Percentiles rank a stretch among this genome's conserved stretches.
These are phyloP conservation scores for Aureobasidium sp. DNA, from an alignment of 2,329 filamentous ascomycete genomes.

Conservation along the genomic window DNA sequence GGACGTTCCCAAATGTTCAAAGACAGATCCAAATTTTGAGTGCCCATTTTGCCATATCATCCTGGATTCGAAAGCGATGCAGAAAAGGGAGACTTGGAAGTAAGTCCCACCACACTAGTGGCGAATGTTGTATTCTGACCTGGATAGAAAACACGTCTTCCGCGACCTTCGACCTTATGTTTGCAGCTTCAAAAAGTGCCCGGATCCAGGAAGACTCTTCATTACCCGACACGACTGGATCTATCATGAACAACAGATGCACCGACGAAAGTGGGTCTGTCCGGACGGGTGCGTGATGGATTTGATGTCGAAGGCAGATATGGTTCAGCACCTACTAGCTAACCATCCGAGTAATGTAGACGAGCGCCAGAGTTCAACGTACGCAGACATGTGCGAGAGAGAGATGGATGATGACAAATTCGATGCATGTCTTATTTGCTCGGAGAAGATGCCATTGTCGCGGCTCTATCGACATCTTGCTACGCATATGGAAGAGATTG, in stretches of 20 bases:
- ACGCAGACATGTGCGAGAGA: not conserved
- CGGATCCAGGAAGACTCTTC: not conserved
- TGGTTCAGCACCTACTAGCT: not conserved
- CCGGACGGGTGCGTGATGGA: not conserved
- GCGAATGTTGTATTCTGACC: not conserved
- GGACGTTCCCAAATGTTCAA: not conserved
- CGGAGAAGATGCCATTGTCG: not conserved
- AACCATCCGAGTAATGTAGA: not conserved
- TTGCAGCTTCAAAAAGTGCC: not conserved
- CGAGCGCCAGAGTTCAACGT: not conserved
- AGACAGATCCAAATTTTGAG: not conserved
- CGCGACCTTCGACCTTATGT: not conserved
- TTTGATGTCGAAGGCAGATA: not conserved
- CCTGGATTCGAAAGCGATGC: not conserved
- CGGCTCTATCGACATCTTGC: not conserved
- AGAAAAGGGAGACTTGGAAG: not conserved
- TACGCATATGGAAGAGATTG: not conserved
- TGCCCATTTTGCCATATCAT: not conserved
- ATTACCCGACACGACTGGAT: not conserved
- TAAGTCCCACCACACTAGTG: not conserved
- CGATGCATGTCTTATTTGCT: not conserved
- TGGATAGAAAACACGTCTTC: not conserved
- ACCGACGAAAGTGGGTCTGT: not conserved
- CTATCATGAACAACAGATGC: not conserved
- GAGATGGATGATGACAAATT: not conserved